Conservation (phyloP, 2,329 filamentous ascomycete species). For the Plectosphaerella sp. region DNA sequence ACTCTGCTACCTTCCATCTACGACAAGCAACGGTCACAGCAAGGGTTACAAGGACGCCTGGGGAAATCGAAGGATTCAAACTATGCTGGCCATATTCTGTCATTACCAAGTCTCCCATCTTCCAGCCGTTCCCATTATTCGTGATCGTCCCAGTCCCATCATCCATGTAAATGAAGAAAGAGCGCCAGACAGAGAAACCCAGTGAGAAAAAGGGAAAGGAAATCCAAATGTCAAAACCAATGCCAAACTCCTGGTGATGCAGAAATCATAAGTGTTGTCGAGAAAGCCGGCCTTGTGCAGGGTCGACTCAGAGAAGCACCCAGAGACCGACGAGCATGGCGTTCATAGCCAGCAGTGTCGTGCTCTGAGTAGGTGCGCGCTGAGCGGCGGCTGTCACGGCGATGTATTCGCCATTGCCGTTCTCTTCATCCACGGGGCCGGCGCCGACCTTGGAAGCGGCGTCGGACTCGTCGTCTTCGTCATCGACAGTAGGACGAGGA, state of each 20-base stretch:
- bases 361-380: neutral
- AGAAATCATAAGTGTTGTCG: neutral
- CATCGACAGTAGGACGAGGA: too few relatives aligned
- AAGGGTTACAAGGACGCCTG: too few relatives aligned
- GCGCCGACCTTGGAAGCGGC: neutral
- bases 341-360: neutral
- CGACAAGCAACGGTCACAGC: too few relatives aligned
- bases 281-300: neutral
- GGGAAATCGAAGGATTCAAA: too few relatives aligned
- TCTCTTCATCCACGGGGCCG: neutral
- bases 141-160: too few relatives aligned
- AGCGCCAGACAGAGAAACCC: constrained; percentile 3
- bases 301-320: neutral
- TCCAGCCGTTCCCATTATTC: too few relatives aligned
- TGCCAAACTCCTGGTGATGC: neutral
- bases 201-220: neutral
- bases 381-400: neutral
- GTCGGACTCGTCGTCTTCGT: neutral
- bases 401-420: neutral
- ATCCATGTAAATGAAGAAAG: too few relatives aligned
- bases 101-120: too few relatives aligned
- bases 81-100: too few relatives aligned
- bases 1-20: too few relatives aligned
- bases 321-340: neutral
- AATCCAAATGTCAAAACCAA: neutral